Conservation (phyloP, 805 yeast species). For the Myxozyma neotropica region DNA sequence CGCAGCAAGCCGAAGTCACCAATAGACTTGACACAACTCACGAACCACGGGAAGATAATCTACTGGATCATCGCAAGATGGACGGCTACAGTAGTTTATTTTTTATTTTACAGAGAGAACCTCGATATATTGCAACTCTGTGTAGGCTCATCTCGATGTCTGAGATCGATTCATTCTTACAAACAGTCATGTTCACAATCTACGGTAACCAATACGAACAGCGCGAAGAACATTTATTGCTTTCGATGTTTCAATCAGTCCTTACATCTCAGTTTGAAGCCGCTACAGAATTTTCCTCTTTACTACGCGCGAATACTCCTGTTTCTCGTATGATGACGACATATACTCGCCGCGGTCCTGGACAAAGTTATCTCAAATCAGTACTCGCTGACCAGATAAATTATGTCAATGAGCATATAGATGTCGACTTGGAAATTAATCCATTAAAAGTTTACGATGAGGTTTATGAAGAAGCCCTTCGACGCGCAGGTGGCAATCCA, state of each 20-base stretch:
- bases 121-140: slow-evolving; percentile 43
- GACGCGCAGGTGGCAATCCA: slow-evolving; percentile 10
- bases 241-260: slow-evolving; percentile 46
- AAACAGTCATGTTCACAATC: slow-evolving; percentile 47
- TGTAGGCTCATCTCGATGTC: slow-evolving; percentile 42
- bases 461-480: slow-evolving; percentile 21
- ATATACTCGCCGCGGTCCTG: slow-evolving; percentile 47
- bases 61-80: slow-evolving; percentile 40
- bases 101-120: slow-evolving; percentile 45
- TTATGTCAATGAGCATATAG: slow-evolving; percentile 37
- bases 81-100: slow-evolving; percentile 43
- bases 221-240: slow-evolving; percentile 46
- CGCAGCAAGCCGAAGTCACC: slow-evolving; percentile 43
- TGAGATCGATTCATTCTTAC: slow-evolving; percentile 46
- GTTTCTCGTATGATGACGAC: slow-evolving; percentile 47
- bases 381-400: slow-evolving; percentile 39
- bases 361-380: slow-evolving; percentile 44
- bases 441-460: slow-evolving; percentile 43
- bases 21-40: slow-evolving; percentile 38
- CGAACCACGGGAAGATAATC: slow-evolving; percentile 33
- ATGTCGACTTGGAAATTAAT: slow-evolving; percentile 41
- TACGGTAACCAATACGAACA: slow-evolving; percentile 49
- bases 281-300: slow-evolving; percentile 42
- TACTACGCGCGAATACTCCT: slow-evolving; percentile 47
- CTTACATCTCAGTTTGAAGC: slow-evolving; percentile 45